Base-by-base conservation (phyloP, 208 protist species). In the Leishmania aethiopica region DNA sequence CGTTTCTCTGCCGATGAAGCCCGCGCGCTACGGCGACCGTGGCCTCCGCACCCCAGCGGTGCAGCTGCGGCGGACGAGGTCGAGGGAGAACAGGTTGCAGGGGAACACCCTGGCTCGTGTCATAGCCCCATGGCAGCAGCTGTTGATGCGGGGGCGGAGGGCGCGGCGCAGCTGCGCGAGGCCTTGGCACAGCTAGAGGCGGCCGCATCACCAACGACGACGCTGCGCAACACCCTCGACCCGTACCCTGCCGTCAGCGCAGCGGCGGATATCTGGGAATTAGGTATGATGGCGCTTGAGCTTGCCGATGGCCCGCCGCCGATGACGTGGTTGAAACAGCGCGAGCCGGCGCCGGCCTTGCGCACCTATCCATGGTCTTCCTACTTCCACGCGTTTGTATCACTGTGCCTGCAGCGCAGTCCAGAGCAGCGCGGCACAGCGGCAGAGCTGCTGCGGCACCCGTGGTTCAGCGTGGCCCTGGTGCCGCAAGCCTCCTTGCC, bases 251-350 rank as follows among this genome's bases (percentile, higher is more conserved):
- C 11, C 25, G 45, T 83, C 4, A 80, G 75, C 17, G 71, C 88
- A 2, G 86, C 90, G 2, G 85, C 84, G 37, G 93, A 96, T 74
- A 77, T 96, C 47, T 96, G 92, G 91, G 90, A 91, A 88, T 67
- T 96, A 32, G 93, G 90, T 37, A 91, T 96, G 88, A 80, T 96
- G 37, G 88, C 89, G 17, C 77, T 95, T 45, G 89, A 94, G 49
- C 86, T 96, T 32, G 91, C 93, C 0, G 91, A 96, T 53, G 89
- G 89, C 4, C 77, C 84, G 17, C 77, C 80, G 67, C 87, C 87
- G 47, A 84, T 69, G 76, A 87, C 86, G 80, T 86, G 87, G 86
- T 66, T 85, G 73, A 85, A 84, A 35, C 90, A 92, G 78, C 83
- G 84, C 37, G 49, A 82, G 55, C 92, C 90, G 5, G 71, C 80